A percentile compares a stretch with the other conserved stretches of the same genome.
Evolutionary conservation across 352 stramenopile species (phyloP).

Genomic region (Globisporangium canariense): DNA sequence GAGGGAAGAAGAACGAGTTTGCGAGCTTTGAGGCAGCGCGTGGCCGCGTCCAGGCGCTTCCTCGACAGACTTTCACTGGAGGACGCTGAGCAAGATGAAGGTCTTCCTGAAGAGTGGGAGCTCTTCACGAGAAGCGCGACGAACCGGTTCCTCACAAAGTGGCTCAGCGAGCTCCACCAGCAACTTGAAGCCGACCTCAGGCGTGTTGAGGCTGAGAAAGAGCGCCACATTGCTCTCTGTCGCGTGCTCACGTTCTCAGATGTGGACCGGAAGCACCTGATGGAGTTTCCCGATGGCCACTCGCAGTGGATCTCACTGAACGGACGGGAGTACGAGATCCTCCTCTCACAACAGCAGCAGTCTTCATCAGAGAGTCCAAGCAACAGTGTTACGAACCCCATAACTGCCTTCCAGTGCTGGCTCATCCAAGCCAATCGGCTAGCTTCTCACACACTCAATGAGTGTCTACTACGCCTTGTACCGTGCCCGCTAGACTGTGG

Average conservation of each 20-base stretch:
- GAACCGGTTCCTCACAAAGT: slow-evolving; percentile 5
- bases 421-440: slow-evolving; percentile 16
- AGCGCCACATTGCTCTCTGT: slow-evolving; percentile 16
- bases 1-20: slow-evolving; percentile 6
- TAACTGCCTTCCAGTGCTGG: slow-evolving; percentile 24
- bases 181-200: slow-evolving; percentile 10
- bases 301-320: slow-evolving; percentile 42
- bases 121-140: slow-evolving; percentile 2
- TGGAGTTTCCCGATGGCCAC: slow-evolving; percentile 55
- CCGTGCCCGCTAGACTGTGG: slow-evolving; percentile 63
- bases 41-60: neutral
- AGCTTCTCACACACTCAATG: slow-evolving; percentile 23
- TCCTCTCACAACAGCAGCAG: slow-evolving; percentile 9
- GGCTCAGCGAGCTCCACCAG: slow-evolving; percentile 6
- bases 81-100: neutral
- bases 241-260: slow-evolving; percentile 44
- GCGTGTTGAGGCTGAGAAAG: slow-evolving; percentile 9
- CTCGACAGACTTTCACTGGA: neutral
- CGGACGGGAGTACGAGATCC: slow-evolving; percentile 42
- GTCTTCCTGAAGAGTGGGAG: neutral
- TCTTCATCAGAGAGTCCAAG: neutral
- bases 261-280: slow-evolving; percentile 30
- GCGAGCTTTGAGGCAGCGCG: slow-evolving; percentile 5
- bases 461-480: slow-evolving; percentile 51
- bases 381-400: neutral